Conservation (phyloP, 805 yeast species). For the Wickerhamomyces chambardii region DNA sequence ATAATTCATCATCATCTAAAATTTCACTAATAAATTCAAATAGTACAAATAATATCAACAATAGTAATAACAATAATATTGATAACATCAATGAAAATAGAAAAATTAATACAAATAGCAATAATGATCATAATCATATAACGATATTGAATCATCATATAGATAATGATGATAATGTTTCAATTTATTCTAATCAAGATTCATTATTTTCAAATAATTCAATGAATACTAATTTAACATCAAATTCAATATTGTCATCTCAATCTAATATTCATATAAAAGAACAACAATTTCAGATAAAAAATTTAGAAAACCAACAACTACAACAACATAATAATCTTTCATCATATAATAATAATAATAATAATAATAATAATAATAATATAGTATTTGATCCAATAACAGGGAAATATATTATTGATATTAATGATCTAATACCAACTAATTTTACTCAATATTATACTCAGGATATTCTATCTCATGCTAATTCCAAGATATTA, state of each 20-base stretch:
- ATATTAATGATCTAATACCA: slow-evolving; percentile 41
- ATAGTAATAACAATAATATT: neutral
- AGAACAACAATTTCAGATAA: too few relatives aligned
- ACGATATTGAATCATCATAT: too few relatives aligned
- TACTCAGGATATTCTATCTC: slow-evolving; percentile 41
- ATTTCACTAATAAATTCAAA: slow-evolving; percentile 11
- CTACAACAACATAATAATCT: slow-evolving; percentile 2
- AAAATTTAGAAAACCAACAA: too few relatives aligned
- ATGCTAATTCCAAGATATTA: slow-evolving; percentile 25
- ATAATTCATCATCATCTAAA: slow-evolving; percentile 8
- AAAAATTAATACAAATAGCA: neutral
- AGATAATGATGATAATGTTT: neutral
- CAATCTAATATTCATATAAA: too few relatives aligned
- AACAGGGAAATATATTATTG: slow-evolving; percentile 1
- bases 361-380: neutral
- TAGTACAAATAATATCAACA: slow-evolving; percentile 6
- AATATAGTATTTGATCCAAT: slow-evolving; percentile 2
- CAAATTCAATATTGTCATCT: neutral
- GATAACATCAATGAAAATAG: neutral
- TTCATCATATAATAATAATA: slow-evolving; percentile 1
- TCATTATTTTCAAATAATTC: slow-evolving; percentile 5
- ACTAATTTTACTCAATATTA: slow-evolving; percentile 44
- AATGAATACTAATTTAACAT: slow-evolving; percentile 6
- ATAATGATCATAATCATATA: too few relatives aligned
- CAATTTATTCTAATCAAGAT: neutral